Conservation (phyloP, 371 early-diverging fungal genomes). For the Scutellospora calospora region DNA sequence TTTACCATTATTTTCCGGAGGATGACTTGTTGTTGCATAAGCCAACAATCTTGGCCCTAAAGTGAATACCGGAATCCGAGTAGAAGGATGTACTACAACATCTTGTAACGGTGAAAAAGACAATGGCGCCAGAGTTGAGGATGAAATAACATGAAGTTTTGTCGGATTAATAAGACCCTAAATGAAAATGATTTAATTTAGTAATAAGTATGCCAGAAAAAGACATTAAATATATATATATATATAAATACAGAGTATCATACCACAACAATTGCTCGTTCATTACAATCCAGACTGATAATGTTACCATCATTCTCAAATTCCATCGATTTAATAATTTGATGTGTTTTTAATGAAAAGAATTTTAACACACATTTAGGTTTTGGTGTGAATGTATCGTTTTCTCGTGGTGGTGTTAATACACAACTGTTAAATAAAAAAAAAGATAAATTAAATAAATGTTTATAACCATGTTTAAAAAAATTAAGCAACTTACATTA, state of each 20-base stretch:
- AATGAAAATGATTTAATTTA: neutral
- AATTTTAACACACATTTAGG: slow-evolving; percentile 40
- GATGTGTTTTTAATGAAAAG: slow-evolving; percentile 41
- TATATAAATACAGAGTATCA: slow-evolving; percentile 38
- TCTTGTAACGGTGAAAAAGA: slow-evolving; percentile 56
- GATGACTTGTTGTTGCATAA: slow-evolving; percentile 63
- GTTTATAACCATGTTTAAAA: neutral
- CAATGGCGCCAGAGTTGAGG: slow-evolving; percentile 48
- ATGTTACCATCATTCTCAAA: slow-evolving; percentile 42
- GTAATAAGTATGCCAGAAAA: too few species aligned
- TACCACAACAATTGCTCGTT: slow-evolving; percentile 58
- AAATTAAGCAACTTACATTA: slow-evolving; percentile 55
- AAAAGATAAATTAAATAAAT: neutral
- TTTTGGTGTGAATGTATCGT: slow-evolving; percentile 2
- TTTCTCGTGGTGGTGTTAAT: slow-evolving; percentile 19
- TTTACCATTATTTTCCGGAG: slow-evolving; percentile 46
- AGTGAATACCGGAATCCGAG: slow-evolving; percentile 60
- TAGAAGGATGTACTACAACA: slow-evolving; percentile 54
- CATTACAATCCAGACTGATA: slow-evolving; percentile 39
- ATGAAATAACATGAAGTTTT: slow-evolving; percentile 55
- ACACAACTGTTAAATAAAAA: neutral
- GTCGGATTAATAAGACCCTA: slow-evolving; percentile 51
- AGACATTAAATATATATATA: too few species aligned
- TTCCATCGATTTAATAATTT: slow-evolving; percentile 23
- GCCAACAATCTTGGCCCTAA: slow-evolving; percentile 71